Conservation (phyloP, 257 asterid genomes). For the Solanum tacnaense region DNA sequence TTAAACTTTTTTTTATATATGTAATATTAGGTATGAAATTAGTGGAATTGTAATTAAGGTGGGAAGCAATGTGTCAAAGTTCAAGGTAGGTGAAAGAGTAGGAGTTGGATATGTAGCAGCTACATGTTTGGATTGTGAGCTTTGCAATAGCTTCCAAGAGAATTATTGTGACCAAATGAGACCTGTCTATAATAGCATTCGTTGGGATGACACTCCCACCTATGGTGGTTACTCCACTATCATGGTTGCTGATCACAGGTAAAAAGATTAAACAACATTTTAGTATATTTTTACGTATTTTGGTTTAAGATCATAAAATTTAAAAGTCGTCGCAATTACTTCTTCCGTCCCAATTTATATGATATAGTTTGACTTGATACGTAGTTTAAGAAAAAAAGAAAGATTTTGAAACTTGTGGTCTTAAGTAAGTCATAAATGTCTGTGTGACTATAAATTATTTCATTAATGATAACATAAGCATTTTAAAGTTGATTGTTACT, state of each 20-base stretch:
- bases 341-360: no score
- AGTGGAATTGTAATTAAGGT: background rate
- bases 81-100: conserved; percentile 10
- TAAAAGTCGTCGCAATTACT: no score
- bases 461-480: no score
- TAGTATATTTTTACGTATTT: no score
- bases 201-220: background rate
- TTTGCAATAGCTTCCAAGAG: background rate
- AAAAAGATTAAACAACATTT: background rate
- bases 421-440: no score
- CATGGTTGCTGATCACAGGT: background rate
- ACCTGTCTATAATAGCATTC: background rate
- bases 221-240: conserved; percentile 7
- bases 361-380: no score
- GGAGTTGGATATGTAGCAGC: conserved; percentile 3
- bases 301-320: no score
- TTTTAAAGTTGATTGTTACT: no score
- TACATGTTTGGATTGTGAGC: conserved; percentile 1
- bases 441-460: no score
- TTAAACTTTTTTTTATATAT: no score
- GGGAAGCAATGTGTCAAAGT: conserved; percentile 1
- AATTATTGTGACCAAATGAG: background rate
- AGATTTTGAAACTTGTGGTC: no score
- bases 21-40: background rate
- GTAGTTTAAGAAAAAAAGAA: no score